phyloP scores from a whole-genome alignment of 768 basidiomycete genomes.

The Daedaleopsis sinensis region DNA sequence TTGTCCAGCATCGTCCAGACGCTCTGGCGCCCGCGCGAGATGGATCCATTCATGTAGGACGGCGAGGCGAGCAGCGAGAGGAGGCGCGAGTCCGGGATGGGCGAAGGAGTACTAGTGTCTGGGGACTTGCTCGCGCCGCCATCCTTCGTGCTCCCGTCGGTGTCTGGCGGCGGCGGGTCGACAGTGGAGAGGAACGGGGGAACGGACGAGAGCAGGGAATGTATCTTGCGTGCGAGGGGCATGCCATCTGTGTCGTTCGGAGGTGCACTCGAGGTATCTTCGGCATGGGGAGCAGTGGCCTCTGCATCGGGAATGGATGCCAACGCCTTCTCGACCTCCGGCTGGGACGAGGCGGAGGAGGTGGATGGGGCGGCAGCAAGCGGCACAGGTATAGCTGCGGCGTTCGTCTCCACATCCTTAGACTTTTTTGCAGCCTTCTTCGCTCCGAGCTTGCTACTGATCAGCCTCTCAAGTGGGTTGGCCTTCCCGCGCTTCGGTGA shows the following conservation, averaged over 20 bases:
- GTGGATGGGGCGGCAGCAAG: not conserved
- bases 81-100: slow-evolving; percentile 49
- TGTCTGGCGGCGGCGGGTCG: slow-evolving; percentile 21
- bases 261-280: slow-evolving; percentile 15
- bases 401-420: not conserved
- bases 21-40: slow-evolving; percentile 46
- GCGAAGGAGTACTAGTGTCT: slow-evolving; percentile 30
- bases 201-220: slow-evolving; percentile 50
- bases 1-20: slow-evolving; percentile 65
- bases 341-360: not conserved
- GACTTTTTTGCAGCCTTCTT: slow-evolving; percentile 18
- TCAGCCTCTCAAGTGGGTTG: slow-evolving; percentile 26
- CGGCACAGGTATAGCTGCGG: slow-evolving; percentile 4
- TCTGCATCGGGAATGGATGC: slow-evolving; percentile 8
- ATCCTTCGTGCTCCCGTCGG: not conserved
- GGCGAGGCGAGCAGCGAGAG: slow-evolving; percentile 58
- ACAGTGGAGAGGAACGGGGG: slow-evolving; percentile 35
- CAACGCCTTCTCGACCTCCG: not conserved
- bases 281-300: not conserved
- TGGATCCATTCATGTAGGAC: slow-evolving; percentile 63
- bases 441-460: slow-evolving; percentile 16
- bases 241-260: slow-evolving; percentile 39
- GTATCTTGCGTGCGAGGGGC: slow-evolving; percentile 54
- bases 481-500: slow-evolving; percentile 13
- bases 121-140: slow-evolving; percentile 32